phyloP scores from a whole-genome alignment of 2,329 filamentous ascomycete species.

The Alternaria viburni region DNA sequence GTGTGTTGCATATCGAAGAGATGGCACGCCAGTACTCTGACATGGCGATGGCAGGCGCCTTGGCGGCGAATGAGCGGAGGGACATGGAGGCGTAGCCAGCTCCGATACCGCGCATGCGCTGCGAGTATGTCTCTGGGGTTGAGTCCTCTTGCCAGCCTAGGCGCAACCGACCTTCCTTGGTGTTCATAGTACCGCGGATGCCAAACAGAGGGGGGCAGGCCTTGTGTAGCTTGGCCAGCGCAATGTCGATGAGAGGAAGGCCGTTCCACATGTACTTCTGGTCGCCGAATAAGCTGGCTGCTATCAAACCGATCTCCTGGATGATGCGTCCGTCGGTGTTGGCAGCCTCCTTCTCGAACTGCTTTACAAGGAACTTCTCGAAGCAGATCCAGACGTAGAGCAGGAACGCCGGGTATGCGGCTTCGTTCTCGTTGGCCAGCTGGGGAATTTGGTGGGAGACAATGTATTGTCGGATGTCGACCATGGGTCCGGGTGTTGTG shows the following conservation, averaged over 20 bases:
- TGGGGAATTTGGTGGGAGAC: slow-evolving; percentile 40
- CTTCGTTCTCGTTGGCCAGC: slow-evolving; percentile 35
- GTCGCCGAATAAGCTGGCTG: slow-evolving; percentile 75
- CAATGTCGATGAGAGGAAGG: slow-evolving; percentile 75
- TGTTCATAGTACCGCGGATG: slow-evolving; percentile 76
- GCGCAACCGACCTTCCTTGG: slow-evolving; percentile 48
- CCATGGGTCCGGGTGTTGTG: slow-evolving; percentile 32
- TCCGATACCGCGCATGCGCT: slow-evolving; percentile 82
- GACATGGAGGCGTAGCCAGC: slow-evolving; percentile 84
- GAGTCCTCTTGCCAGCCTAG: slow-evolving; percentile 41
- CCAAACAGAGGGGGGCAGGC: slow-evolving; percentile 87
- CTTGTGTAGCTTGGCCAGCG: slow-evolving; percentile 84
- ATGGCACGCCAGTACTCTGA: slow-evolving; percentile 82
- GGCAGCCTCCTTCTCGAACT: slow-evolving; percentile 55
- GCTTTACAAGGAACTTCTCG: slow-evolving; percentile 73
- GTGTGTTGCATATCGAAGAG: slow-evolving; percentile 77
- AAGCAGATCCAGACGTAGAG: slow-evolving; percentile 80
- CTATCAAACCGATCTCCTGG: slow-evolving; percentile 79
- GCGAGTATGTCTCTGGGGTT: slow-evolving; percentile 72
- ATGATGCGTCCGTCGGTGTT: slow-evolving; percentile 56
- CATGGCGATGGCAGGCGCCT: slow-evolving; percentile 75
- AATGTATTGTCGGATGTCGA: slow-evolving; percentile 47
- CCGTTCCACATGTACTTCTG: slow-evolving; percentile 71
- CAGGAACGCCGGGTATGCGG: slow-evolving; percentile 53
- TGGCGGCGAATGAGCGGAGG: slow-evolving; percentile 71